Evolutionary conservation across 2,329 filamentous ascomycete species (phyloP), one percentile per base, ranked within the genome.

Genomic region (Alternaria tenuissima): DNA sequence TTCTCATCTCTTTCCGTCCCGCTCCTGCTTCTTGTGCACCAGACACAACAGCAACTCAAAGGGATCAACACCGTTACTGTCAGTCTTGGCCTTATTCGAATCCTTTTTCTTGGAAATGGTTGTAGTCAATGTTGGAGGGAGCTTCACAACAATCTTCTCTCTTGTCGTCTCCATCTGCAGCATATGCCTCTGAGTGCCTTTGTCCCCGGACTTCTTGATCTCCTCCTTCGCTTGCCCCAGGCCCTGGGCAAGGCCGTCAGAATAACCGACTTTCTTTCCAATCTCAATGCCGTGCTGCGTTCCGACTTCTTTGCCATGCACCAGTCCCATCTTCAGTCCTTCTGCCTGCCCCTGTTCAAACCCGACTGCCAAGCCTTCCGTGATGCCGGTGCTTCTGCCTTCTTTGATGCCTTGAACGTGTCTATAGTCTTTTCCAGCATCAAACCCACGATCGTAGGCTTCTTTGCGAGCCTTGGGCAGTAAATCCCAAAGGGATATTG

Each of bases 31-130:
- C 28, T 7, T 55, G 18, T 38, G 51, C n/a, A 38, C 43, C 12
- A 59, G 14, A 9, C 28, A 22, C 44, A 59, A 22, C 12, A 59
- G 28, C 6, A 38, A 49, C 22, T 38, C 41, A 8, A 59, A 59
- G 24, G 57, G 57, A n/a, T 59, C 57, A 11, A 24, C n/a, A 36
- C 20, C 44, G 4, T 30, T 32, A 9, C 30, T 41, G n/a, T 42
- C n/a, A 4, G 36, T 3, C 36, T 52, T 24, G 9, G 36, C 8
- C 47, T 52, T 28, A 8, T 53, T 8, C 7, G 7, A 20, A 8
- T 44, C 48, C 6, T 11, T 22, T 26, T 55, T 47, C 18, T n/a
- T 48, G 3, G 32, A 0, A 2, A 39, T 14, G 7, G 5, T 22
- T 6, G 28, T 8, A 14, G 51, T 5, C 6, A n/a, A 6, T 4